These are phyloP conservation scores for Rhynchospora tenuis DNA, from an alignment of 176 grass and related monocot genomes.

Conservation along the genomic window DNA sequence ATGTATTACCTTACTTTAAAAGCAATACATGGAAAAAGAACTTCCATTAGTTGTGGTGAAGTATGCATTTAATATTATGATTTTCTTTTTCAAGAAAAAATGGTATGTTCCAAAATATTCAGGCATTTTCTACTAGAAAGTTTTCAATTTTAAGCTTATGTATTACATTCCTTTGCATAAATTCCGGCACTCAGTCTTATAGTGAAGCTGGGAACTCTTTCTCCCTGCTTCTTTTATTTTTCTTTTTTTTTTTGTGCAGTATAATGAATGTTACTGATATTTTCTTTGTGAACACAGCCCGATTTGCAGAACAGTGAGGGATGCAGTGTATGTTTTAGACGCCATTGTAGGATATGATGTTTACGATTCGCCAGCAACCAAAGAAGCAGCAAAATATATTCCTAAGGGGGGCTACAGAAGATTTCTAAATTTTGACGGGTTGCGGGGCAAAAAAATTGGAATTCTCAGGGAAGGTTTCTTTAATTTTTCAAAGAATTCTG, in stretches of 20 bases:
- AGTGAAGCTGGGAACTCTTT: neutral
- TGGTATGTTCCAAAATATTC: too few relatives aligned
- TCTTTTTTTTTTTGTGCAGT: neutral
- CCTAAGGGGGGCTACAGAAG: conserved; percentile 43
- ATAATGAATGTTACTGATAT: neutral
- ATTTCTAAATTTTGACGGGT: conserved; percentile 46
- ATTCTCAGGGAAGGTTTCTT: conserved; percentile 33
- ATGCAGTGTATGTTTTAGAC: conserved; percentile 54
- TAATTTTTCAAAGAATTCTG: conserved; percentile 3
- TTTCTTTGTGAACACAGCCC: conserved; percentile 30
- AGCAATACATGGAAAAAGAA: too few relatives aligned
- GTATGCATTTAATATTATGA: too few relatives aligned
- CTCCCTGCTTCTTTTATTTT: neutral
- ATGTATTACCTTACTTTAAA: too few relatives aligned
- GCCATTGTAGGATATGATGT: conserved; percentile 44
- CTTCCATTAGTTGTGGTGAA: too few relatives aligned
- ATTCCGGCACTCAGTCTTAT: neutral
- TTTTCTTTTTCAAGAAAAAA: too few relatives aligned
- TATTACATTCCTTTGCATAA: neutral
- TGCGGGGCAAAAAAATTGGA: conserved; percentile 43
- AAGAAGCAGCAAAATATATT: conserved; percentile 39
- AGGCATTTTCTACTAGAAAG: too few relatives aligned
- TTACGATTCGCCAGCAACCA: conserved; percentile 29
- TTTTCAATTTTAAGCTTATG: neutral
- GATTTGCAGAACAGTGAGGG: conserved; percentile 46